phyloP scores from a whole-genome alignment of 441 rosid species.

The Brassica balearica region DNA sequence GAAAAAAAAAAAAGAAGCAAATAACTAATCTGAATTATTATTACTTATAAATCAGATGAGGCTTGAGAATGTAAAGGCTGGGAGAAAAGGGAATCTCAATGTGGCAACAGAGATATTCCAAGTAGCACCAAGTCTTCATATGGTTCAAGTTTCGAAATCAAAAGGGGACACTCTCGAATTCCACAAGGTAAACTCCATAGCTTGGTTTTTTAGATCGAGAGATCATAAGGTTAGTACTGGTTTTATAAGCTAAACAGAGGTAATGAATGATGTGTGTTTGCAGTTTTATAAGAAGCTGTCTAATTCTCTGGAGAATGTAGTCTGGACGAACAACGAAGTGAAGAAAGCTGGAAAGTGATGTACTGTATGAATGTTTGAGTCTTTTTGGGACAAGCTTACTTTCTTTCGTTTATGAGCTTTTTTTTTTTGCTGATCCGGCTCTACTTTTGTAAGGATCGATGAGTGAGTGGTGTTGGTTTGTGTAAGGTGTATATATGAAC shows the following conservation, averaged over 20 bases:
- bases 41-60: background rate
- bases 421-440: background rate
- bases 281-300: conserved; percentile 3
- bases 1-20: background rate
- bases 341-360: background rate
- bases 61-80: no score
- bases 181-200: background rate
- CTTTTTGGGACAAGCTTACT: conserved; percentile 1
- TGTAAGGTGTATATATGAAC: background rate
- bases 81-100: no score
- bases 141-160: conserved; percentile 1
- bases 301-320: conserved; percentile 4
- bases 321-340: background rate
- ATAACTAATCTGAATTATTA: background rate
- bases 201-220: background rate
- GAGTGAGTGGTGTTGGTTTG: conserved; percentile 8
- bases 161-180: conserved; percentile 1
- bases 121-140: conserved; percentile 7
- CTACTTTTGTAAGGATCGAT: background rate
- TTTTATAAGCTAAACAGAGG: background rate
- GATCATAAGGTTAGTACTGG: background rate
- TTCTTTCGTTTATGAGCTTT: background rate
- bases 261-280: background rate
- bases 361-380: background rate
- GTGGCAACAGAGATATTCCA: background rate